Evolutionary conservation across 2,329 filamentous ascomycete genomes (phyloP), one percentile per base, ranked within the genome.

Genomic region (Arthroderma sp.): DNA sequence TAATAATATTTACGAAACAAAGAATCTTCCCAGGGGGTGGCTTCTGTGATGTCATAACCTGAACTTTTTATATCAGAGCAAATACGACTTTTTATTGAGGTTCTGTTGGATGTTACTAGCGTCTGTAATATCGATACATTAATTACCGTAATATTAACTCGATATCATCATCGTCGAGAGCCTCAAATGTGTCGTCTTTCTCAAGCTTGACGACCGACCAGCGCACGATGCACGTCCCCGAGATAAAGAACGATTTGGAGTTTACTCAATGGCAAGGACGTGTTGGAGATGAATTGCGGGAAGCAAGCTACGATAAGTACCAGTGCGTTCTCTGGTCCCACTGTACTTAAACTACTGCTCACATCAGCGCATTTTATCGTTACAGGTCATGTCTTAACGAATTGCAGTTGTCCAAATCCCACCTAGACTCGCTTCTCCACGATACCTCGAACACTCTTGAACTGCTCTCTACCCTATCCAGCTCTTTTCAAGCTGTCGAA

Each of bases 401-500:
- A 64, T 74, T 94, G 9, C 74, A 79, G 45, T 71, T 89, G 53
- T 87, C 86, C 0, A 82, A 88, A 57, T 75, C 81, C 11, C 86
- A 96, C 63, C 74, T 98, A 36, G 82, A 87, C 50, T 76, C 77
- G 36, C 73, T 98, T 9, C 74, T 95, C 27, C 69, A 75, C 29
- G 86, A 87, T 59, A 87, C 89, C 1, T 77, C 84, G 44, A 75
- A 75, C 11, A 83, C 87, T 0, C 71, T 98, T 34, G 72, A 79
- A 37, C 71, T 93, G 11, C 73, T 98, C 29, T 81, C 83, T 10
- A 79, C 76, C 0, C 73, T 98, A 10, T 88, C 88, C 9, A 77
- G 82, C 54, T 89, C 88, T 4, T 98, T 98, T 68, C 80, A 82
- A 53, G 72, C 82, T 0, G 89, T 98, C 40, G 87, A 95, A 56